These are phyloP conservation scores for Scytalidium sp. DNA, from an alignment of 2,329 filamentous ascomycete species.

Conservation along the genomic window DNA sequence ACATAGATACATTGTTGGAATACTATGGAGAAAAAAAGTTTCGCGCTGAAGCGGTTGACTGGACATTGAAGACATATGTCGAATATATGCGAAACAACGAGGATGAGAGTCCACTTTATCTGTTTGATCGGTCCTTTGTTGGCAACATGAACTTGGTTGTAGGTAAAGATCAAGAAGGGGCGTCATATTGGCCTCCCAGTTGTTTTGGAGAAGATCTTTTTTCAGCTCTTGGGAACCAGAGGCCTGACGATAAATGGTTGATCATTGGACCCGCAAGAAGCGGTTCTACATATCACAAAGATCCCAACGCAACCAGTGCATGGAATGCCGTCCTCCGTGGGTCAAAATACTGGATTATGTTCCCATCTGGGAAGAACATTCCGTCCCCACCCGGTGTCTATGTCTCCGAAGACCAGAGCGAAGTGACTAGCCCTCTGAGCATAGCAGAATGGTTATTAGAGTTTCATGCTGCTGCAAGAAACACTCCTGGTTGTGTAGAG, in stretches of 20 bases:
- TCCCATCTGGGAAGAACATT: constrained; percentile 59
- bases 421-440: constrained; percentile 89
- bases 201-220: constrained; percentile 90
- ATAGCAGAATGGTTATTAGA: constrained; percentile 95
- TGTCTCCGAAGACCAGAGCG: constrained; percentile 83
- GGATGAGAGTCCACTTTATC: constrained; percentile 88
- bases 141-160: constrained; percentile 76
- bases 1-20: constrained; percentile 61
- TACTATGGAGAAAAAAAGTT: constrained; percentile 68
- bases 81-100: constrained; percentile 75
- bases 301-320: constrained; percentile 69
- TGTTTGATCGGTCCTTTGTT: constrained; percentile 85
- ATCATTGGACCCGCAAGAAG: constrained; percentile 85
- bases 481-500: constrained; percentile 74
- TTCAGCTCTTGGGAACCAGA: constrained; percentile 69
- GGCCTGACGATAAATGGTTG: constrained; percentile 88
- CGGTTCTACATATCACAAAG: constrained; percentile 93
- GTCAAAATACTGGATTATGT: constrained; percentile 99
- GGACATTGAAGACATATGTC: constrained; percentile 78
- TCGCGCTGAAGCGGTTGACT: constrained; percentile 90
- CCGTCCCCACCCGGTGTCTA: constrained; percentile 77
- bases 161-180: constrained; percentile 45
- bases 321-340: constrained; percentile 94
- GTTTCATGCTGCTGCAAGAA: constrained; percentile 81
- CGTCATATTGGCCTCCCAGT: constrained; percentile 70